Conservation (phyloP, 1,284 basidiomycete genomes). For the Laetiporus sulphureus region DNA sequence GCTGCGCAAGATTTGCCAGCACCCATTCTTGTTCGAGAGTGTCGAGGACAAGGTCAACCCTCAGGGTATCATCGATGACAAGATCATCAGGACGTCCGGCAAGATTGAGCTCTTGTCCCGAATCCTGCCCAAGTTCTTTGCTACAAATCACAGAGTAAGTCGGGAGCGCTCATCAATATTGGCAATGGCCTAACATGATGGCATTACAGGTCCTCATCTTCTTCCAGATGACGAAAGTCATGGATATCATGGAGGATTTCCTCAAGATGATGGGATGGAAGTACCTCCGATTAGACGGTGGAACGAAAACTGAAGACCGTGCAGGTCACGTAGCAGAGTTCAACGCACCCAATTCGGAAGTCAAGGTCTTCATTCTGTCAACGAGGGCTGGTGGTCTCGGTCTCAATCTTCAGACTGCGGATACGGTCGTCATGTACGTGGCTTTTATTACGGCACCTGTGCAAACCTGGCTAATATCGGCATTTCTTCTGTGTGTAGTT, state of each 20-base stretch:
- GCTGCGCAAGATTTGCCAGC: constrained; percentile 97
- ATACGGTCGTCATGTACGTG: constrained; percentile 96
- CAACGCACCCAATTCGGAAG: constrained; percentile 88
- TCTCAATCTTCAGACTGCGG: constrained; percentile 96
- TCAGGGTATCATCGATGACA: constrained; percentile 75
- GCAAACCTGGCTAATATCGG: not conserved
- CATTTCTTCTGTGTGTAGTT: constrained; percentile 36
- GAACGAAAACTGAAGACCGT: constrained; percentile 97
- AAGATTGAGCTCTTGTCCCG: constrained; percentile 96
- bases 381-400: constrained; percentile 97
- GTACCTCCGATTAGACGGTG: constrained; percentile 94
- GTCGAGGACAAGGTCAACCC: constrained; percentile 93
- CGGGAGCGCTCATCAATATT: not conserved
- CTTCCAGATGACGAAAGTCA: constrained; percentile 99
- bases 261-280: constrained; percentile 87
- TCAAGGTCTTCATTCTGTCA: constrained; percentile 93
- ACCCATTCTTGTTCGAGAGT: constrained; percentile 93
- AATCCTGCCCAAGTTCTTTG: constrained; percentile 92
- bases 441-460: no score
- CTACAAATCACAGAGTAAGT: constrained; percentile 83
- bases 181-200: not conserved
- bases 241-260: constrained; percentile 99
- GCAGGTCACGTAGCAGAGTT: constrained; percentile 86
- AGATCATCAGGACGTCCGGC: constrained; percentile 83
- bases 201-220: constrained; percentile 83